Conservation (phyloP, 2,329 filamentous ascomycete species). For the Pyricularia sp. region DNA sequence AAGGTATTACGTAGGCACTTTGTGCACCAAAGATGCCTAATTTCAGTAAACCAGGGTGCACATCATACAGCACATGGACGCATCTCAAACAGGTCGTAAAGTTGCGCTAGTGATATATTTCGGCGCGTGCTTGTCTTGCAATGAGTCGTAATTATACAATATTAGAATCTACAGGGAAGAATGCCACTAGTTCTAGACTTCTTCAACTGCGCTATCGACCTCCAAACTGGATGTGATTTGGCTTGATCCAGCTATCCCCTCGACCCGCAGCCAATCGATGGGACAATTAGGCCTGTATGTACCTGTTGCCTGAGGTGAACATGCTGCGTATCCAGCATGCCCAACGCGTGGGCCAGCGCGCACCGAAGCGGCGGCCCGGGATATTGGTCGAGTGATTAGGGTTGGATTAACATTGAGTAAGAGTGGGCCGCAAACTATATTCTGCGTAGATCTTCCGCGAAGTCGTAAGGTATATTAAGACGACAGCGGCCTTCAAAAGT, state of each 20-base stretch:
- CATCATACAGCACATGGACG: background rate
- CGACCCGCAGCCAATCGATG: background rate
- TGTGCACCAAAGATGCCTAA: no score
- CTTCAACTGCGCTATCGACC: slow-evolving; percentile 8
- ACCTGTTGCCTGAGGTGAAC: background rate
- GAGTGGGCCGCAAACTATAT: background rate
- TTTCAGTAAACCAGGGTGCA: background rate
- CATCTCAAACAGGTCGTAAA: background rate
- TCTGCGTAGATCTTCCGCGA: background rate
- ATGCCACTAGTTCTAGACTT: slow-evolving; percentile 14
- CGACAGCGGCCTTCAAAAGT: background rate
- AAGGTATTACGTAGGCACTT: no score
- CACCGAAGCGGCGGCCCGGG: background rate
- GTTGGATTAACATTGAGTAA: background rate
- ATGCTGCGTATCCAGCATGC: background rate
- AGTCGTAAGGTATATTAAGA: background rate
- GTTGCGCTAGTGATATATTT: background rate
- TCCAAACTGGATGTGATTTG: background rate
- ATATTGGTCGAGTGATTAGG: background rate
- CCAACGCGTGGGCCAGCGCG: background rate
- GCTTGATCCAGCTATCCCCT: background rate
- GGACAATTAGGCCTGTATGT: background rate
- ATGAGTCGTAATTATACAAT: slow-evolving; percentile 26
- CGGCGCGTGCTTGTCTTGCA: background rate
- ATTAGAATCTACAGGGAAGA: slow-evolving; percentile 22